Conservation (phyloP, 257 asterid species). For the Nicotiana knightiana region DNA sequence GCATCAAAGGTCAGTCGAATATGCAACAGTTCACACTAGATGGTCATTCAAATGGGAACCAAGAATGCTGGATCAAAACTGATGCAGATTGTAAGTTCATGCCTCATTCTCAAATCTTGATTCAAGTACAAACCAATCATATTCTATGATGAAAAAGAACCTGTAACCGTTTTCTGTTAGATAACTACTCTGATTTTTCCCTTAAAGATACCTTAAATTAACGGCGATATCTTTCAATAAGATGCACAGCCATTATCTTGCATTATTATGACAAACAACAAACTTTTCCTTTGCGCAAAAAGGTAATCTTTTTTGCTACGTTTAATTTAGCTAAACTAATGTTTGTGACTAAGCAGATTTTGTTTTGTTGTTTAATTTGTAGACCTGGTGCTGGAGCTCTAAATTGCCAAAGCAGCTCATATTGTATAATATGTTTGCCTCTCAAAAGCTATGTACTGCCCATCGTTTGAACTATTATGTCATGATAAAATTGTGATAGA, state of each 20-base stretch:
- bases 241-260: neutral
- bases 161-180: neutral
- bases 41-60: constrained; percentile 35
- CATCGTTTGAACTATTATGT: neutral
- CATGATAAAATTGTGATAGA: neutral
- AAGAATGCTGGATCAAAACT: constrained; percentile 82
- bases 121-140: neutral
- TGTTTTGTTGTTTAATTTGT: constrained; percentile 26
- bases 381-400: constrained; percentile 96
- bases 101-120: neutral
- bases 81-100: constrained; percentile 87
- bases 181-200: neutral
- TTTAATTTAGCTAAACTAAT: neutral
- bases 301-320: neutral
- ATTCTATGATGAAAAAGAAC: neutral
- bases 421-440: neutral
- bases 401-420: constrained; percentile 20
- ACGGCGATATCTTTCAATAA: neutral
- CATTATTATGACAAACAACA: neutral
- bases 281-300: neutral
- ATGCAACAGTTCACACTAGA: constrained; percentile 26
- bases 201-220: neutral
- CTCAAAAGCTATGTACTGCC: neutral
- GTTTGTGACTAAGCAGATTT: constrained; percentile 6
- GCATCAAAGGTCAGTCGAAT: constrained; percentile 36